Conservation (phyloP, 192 early-diverging fungal species). For the Coemansia furcata region DNA sequence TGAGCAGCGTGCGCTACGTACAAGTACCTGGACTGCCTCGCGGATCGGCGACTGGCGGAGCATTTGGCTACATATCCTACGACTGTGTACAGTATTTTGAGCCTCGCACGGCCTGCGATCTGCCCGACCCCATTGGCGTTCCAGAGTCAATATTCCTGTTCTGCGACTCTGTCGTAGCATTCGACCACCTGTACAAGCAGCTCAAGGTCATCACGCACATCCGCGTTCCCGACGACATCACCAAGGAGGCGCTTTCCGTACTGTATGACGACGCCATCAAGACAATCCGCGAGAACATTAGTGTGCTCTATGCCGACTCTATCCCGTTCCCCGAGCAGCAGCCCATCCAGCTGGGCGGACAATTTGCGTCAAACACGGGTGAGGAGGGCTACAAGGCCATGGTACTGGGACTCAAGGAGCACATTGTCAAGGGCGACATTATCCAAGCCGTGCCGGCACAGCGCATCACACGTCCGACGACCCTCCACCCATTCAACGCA, state of each 20-base stretch:
- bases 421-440: slow-evolving; percentile 94
- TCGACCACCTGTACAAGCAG: slow-evolving; percentile 90
- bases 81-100: slow-evolving; percentile 99
- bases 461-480: slow-evolving; percentile 79
- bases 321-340: slow-evolving; percentile 80
- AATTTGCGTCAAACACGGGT: slow-evolving; percentile 84
- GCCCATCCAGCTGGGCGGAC: slow-evolving; percentile 64
- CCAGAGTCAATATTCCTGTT: slow-evolving; percentile 94
- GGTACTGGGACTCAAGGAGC: slow-evolving; percentile 81
- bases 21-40: slow-evolving; percentile 76
- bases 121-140: slow-evolving; percentile 82
- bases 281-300: slow-evolving; percentile 69
- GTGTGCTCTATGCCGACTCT: slow-evolving; percentile 64
- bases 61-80: slow-evolving; percentile 95
- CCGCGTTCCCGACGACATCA: slow-evolving; percentile 58
- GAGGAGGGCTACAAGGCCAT: slow-evolving; percentile 87
- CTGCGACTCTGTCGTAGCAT: slow-evolving; percentile 93
- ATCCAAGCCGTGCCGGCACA: slow-evolving; percentile 98
- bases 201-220: slow-evolving; percentile 92
- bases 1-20: slow-evolving; percentile 74
- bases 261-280: slow-evolving; percentile 70
- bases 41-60: slow-evolving; percentile 70
- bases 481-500: slow-evolving; percentile 96
- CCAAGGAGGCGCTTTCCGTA: slow-evolving; percentile 54
- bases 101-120: slow-evolving; percentile 75